phyloP scores from a whole-genome alignment of 2,329 filamentous ascomycete genomes.

The Exutisphaerella laricina region DNA sequence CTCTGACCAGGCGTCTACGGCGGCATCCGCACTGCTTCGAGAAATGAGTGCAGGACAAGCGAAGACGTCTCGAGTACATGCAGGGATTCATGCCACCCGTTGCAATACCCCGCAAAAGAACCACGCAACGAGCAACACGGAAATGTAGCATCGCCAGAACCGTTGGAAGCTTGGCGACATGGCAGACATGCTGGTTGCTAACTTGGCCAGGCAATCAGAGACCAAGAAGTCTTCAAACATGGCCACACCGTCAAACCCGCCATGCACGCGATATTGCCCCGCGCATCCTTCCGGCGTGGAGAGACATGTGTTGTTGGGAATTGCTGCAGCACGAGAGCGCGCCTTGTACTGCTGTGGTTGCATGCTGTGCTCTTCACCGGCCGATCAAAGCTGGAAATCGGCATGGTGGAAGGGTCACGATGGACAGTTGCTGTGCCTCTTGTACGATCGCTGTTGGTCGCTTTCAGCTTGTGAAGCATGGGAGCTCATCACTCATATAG shows the following conservation, averaged over 20 bases:
- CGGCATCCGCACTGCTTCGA: background rate
- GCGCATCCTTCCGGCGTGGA: slow-evolving; percentile 10
- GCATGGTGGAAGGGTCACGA: slow-evolving; percentile 7
- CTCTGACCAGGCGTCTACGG: too few relatives aligned
- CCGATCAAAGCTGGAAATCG: background rate
- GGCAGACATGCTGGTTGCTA: slow-evolving; percentile 1
- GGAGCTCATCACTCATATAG: background rate
- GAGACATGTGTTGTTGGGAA: background rate
- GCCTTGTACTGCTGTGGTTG: background rate
- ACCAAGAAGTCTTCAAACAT: background rate
- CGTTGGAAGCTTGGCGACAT: slow-evolving; percentile 1
- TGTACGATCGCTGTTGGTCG: slow-evolving; percentile 1
- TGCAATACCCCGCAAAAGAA: slow-evolving; percentile 1
- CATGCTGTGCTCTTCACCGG: background rate
- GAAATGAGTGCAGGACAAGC: background rate
- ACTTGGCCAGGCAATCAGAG: slow-evolving; percentile 2
- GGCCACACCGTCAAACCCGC: background rate
- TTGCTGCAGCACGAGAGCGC: background rate
- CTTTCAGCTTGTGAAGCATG: slow-evolving; percentile 4
- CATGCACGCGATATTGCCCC: background rate
- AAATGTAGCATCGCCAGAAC: background rate
- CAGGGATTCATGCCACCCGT: background rate
- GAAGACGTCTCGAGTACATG: background rate
- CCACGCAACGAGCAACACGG: background rate
- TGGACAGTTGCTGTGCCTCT: slow-evolving; percentile 2